A percentile compares a stretch with the other conserved stretches of the same genome.
These are phyloP conservation scores for Alternaria rosae DNA, from an alignment of 2,329 filamentous ascomycete genomes.

Conservation along the genomic window DNA sequence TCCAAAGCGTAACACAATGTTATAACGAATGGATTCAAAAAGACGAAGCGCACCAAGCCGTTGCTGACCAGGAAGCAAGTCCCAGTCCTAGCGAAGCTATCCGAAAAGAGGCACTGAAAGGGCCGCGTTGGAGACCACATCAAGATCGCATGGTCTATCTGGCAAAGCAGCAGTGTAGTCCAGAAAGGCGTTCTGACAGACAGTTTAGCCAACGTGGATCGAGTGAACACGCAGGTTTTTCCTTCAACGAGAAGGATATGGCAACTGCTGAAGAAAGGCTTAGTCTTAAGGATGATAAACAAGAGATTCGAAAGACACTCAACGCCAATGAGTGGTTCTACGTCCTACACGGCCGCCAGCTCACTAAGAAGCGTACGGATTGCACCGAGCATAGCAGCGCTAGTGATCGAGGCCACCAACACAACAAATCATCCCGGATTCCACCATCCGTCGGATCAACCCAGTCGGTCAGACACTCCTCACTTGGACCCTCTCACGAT, in stretches of 20 bases:
- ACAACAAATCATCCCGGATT: not conserved
- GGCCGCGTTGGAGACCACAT: slow-evolving; percentile 5
- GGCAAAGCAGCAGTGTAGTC: not conserved
- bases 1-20: slow-evolving; percentile 1
- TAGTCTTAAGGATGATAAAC: not conserved
- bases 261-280: not conserved
- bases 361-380: not conserved
- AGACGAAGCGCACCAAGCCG: not conserved
- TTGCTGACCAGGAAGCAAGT: not conserved
- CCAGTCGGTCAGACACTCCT: too few species aligned
- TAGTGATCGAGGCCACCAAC: not conserved
- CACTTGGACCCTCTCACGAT: not conserved
- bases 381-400: not conserved
- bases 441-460: not conserved
- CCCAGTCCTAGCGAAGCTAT: not conserved
- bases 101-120: not conserved
- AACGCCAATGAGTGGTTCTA: slow-evolving; percentile 2
- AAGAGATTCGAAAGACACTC: not conserved
- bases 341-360: not conserved
- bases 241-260: not conserved
- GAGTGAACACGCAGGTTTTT: not conserved
- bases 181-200: not conserved
- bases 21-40: not conserved
- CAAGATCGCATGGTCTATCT: not conserved
- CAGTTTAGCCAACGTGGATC: not conserved